Conservation (phyloP, 768 basidiomycete species). For the Xanthoconium stramineum region DNA sequence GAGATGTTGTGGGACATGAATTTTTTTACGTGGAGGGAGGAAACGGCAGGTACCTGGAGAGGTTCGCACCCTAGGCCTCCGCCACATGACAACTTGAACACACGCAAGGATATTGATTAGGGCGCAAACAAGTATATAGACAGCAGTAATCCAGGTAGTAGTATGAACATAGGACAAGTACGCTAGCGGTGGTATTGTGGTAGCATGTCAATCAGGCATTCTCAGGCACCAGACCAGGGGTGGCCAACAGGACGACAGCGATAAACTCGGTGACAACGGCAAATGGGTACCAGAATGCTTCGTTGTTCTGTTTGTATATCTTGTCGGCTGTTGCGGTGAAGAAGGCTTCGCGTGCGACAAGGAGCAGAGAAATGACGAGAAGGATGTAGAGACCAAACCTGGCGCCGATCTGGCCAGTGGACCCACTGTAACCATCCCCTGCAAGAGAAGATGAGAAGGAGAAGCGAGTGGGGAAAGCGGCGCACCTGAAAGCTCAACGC, state of each 20-base stretch:
- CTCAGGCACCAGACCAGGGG: slow-evolving; percentile 32
- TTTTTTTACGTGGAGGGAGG: background rate
- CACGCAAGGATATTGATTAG: slow-evolving; percentile 4
- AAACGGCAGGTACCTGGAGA: background rate
- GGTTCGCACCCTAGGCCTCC: slow-evolving; percentile 24
- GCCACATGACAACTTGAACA: slow-evolving; percentile 16
- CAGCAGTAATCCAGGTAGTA: background rate
- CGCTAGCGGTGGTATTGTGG: slow-evolving; percentile 4
- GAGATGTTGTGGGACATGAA: slow-evolving; percentile 42
- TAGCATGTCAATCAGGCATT: background rate
- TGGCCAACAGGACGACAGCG: slow-evolving; percentile 26
- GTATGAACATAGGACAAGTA: slow-evolving; percentile 4
- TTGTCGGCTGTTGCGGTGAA: slow-evolving; percentile 24
- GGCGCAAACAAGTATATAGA: background rate
- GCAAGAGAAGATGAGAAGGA: background rate
- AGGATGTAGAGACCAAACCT: slow-evolving; percentile 23
- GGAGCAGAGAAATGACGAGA: slow-evolving; percentile 20
- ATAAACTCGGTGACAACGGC: slow-evolving; percentile 31
- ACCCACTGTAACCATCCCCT: slow-evolving; percentile 9
- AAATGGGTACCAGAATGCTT: slow-evolving; percentile 33
- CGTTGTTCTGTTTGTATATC: slow-evolving; percentile 19
- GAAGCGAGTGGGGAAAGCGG: background rate
- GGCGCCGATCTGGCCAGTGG: slow-evolving; percentile 10
- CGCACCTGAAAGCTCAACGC: slow-evolving; percentile 14
- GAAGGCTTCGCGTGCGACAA: slow-evolving; percentile 31